These are phyloP conservation scores for Ophiostoma fasciatum DNA, from an alignment of 2,329 filamentous ascomycete species.

Conservation along the genomic window DNA sequence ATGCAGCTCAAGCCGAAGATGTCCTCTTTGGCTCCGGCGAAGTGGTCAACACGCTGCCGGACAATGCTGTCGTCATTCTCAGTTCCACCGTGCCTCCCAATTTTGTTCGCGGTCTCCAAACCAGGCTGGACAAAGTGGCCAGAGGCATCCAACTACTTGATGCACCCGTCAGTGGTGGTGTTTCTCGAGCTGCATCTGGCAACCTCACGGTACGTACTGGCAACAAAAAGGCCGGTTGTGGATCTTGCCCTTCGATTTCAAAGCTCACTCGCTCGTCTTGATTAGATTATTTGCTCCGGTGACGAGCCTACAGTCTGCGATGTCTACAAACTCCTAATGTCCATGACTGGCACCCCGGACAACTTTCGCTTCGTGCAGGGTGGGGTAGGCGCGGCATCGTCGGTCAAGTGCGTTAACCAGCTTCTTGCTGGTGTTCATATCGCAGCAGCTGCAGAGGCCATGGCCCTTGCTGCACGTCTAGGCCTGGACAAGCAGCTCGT, in stretches of 20 bases:
- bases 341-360: conserved; percentile 17
- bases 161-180: conserved; percentile 23
- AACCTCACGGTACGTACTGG: no score
- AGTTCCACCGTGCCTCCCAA: conserved; percentile 23
- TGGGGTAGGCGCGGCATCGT: conserved; percentile 36
- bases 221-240: no score
- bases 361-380: conserved; percentile 33
- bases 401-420: conserved; percentile 44
- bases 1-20: conserved; percentile 3
- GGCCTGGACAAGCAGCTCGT: conserved; percentile 35
- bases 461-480: conserved; percentile 37
- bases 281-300: conserved; percentile 26
- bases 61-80: conserved; percentile 19
- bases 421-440: conserved; percentile 45
- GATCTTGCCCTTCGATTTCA: no score
- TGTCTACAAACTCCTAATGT: not conserved
- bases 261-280: no score
- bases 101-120: conserved; percentile 13
- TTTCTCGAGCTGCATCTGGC: conserved; percentile 21
- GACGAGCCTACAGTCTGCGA: conserved; percentile 19
- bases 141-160: conserved; percentile 20
- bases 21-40: conserved; percentile 3
- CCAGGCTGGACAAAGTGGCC: conserved; percentile 11
- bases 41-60: conserved; percentile 8
- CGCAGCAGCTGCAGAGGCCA: conserved; percentile 37